Percentiles rank a stretch among this genome's conserved stretches.
These are phyloP conservation scores for Eimeria praecox DNA, from an alignment of 169 alveolate genomes.

Conservation along the genomic window DNA sequence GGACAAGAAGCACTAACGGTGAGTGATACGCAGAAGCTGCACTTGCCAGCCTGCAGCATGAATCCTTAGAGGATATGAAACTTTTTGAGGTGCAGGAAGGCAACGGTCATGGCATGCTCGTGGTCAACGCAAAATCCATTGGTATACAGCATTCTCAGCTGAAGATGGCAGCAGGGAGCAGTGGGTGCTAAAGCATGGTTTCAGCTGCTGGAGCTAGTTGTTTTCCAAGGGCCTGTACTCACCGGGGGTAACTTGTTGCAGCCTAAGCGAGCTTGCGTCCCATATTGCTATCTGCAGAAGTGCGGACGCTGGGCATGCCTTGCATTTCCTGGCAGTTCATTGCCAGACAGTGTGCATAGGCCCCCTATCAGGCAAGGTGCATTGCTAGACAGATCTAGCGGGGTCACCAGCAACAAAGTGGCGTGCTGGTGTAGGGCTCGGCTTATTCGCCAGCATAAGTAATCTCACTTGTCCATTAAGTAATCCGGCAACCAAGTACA, in stretches of 20 bases:
- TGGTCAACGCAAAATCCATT: neutral
- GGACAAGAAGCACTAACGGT: neutral
- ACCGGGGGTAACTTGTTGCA: neutral
- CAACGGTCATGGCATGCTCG: neutral
- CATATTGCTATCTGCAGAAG: conserved; percentile 8
- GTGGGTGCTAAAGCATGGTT: neutral
- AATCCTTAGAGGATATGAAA: neutral
- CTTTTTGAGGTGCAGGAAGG: neutral
- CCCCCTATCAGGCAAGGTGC: neutral
- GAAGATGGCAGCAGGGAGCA: neutral
- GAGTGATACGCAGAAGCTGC: neutral
- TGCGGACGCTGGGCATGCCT: neutral
- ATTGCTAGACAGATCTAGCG: neutral
- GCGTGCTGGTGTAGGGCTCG: neutral
- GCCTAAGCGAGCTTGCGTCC: conserved; percentile 15
- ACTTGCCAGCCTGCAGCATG: neutral
- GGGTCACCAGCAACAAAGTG: neutral
- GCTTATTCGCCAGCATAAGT: neutral
- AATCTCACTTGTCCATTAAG: conserved; percentile 57
- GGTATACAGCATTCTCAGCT: neutral
- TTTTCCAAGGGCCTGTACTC: neutral
- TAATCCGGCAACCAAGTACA: conserved; percentile 70
- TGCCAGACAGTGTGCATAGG: neutral
- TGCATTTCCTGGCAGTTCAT: neutral
- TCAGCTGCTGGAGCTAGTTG: neutral